Evolutionary conservation across 495 filamentous ascomycete species (phyloP), one percentile per base, ranked within the genome.

Genomic region (Xylaria palmicola): DNA sequence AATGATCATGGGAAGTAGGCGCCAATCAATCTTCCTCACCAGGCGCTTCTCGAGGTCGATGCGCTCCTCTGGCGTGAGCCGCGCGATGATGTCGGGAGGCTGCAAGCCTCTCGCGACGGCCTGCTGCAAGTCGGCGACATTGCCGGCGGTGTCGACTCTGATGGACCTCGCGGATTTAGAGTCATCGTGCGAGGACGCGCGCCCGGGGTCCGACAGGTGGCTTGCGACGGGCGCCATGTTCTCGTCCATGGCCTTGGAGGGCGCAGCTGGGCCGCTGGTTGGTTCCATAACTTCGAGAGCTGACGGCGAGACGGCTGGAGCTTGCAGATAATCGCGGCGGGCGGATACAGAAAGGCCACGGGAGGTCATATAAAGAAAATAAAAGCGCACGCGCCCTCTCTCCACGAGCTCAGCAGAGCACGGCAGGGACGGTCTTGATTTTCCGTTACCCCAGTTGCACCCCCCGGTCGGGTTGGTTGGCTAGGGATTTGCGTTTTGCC

Each of bases 1-100:
- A 57, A 88, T 82, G 37, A 88, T 70, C 81, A 86, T 84, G 3
- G 87, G 87, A 43, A 90, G 74, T 13, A 85, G 62, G 32, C 85
- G 74, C 20, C 84, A 60, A 68, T 90, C 88, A 41, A 90, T 86
- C 65, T 87, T 89, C 62, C 81, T 79, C 48, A 79, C 76, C 17
- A 89, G 71, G 34, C 74, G 76, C 57, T 63, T 74, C 62, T 87
- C 83, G 1, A 78, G 72, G 12, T 64, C 60, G 6, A 69, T 52
- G 43, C 81, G 81, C 64, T 86, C 80, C 48, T 81, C 81, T 0
- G 75, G 72, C 0, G 78, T 74, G 58, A 85, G 60, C 36, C 75
- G 71, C 53, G 75, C 77, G 56, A 86, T 79, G 55, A 81, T 80
- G 27, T 78, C 75, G 0, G 83, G 83, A 4, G 79, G 76, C 65